Evolutionary conservation across 257 asterid species (phyloP), one percentile per base, ranked within the genome.

Genomic region (Scutellaria baicalensis): DNA sequence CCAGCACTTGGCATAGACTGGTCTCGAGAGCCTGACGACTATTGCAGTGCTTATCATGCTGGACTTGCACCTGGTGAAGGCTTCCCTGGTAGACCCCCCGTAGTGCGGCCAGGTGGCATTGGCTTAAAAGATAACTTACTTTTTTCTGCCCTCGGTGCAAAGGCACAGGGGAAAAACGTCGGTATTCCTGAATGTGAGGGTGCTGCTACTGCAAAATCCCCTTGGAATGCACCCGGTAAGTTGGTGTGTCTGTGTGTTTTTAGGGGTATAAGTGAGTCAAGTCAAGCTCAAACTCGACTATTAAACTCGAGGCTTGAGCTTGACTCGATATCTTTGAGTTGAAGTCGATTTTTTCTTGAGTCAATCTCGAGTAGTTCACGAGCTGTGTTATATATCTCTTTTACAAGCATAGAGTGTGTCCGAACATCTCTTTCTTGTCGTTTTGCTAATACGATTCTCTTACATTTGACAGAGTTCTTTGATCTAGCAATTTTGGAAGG

Each of bases 161-260:
- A 90, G 84, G 87, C 92, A 23, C 87, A 54, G 66, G 93, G 84
- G 45, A 90, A 89, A 78, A 88, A 87, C 52, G 98, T 93, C 9
- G 98, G 98, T 38, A 73, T 93, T 71, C 98, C 98, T 6, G 97
- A 90, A 78, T 93, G 98, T 45, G 96, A 84, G 77, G 98, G 98
- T 68, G 98, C 98, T 55, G 98, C 98, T 66, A 90, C 98, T 55
- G 71, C 98, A 67, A 93, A 88, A 76, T 93, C 98, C 77, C 98
- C 98, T 36, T 93, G 98, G 98, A 93, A 93, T 48, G 97, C 98
- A 35, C 93, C 93, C 49, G 97, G 96, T 91, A 69, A 58, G 83
- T 56, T 45, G 36, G 17, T 55, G 33, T 23, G 3, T 27, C 5
- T 2, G 33, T 27, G 33, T 27, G 3, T 27, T 1, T 1, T 27